Evolutionary conservation across 192 early-diverging fungal species (phyloP).

Genomic region (Kappamyces sp.): DNA sequence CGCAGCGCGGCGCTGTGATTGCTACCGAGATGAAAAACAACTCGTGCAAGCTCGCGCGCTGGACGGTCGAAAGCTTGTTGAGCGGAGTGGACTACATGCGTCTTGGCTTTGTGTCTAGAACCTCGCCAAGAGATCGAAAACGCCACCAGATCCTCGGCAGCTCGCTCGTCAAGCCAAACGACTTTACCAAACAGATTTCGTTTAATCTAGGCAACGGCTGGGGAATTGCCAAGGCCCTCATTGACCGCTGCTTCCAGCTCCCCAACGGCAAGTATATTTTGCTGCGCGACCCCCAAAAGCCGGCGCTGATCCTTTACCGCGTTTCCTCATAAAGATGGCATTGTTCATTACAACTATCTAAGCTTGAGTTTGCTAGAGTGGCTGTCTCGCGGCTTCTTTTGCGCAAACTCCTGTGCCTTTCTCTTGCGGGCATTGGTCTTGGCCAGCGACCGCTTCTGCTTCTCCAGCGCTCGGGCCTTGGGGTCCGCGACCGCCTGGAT

Average conservation of each 20-base stretch:
- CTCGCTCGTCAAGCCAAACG: conserved; percentile 78
- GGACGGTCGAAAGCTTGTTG: conserved; percentile 90
- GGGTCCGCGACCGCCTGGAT: conserved; percentile 69
- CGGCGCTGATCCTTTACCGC: conserved; percentile 8
- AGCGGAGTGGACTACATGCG: conserved; percentile 86
- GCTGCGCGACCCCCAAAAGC: conserved; percentile 94
- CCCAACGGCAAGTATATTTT: conserved; percentile 95
- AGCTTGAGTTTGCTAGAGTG: background rate
- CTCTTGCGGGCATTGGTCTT: conserved; percentile 62
- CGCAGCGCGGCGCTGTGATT: conserved; percentile 91
- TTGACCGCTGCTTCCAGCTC: conserved; percentile 75
- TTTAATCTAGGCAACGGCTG: conserved; percentile 80
- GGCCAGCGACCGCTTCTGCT: conserved; percentile 67
- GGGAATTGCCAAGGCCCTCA: conserved; percentile 93
- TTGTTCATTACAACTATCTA: background rate
- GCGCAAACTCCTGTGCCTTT: conserved; percentile 54
- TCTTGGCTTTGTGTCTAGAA: conserved; percentile 76
- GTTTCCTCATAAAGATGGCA: no score
- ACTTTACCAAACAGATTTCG: conserved; percentile 87
- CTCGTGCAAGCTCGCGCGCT: conserved; percentile 86
- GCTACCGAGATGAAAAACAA: conserved; percentile 98
- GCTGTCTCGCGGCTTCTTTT: background rate
- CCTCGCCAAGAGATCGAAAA: conserved; percentile 66
- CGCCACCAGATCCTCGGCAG: conserved; percentile 81
- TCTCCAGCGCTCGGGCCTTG: conserved; percentile 61